Evolutionary conservation across 2,329 filamentous ascomycete species (phyloP).

Genomic region (Cryoendolithus antarcticus): DNA sequence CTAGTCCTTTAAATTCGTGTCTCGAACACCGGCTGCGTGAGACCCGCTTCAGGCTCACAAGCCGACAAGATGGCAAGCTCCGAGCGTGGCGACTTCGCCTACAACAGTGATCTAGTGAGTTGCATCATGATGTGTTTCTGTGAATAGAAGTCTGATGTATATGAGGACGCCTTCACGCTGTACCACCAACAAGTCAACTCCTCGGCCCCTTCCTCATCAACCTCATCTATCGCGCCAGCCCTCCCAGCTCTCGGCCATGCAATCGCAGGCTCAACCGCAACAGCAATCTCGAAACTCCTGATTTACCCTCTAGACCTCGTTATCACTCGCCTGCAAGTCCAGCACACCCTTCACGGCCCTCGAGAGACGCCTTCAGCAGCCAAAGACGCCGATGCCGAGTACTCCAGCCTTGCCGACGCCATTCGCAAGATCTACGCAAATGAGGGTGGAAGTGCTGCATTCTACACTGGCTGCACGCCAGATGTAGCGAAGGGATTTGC

Average conservation of each 20-base stretch:
- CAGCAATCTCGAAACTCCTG: conserved; percentile 63
- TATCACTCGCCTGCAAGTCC: conserved; percentile 70
- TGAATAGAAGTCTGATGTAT: no score
- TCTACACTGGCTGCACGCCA: conserved; percentile 42
- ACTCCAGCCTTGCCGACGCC: conserved; percentile 56
- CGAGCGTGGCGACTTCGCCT: no score
- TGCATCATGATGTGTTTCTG: no score
- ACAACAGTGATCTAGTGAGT: no score
- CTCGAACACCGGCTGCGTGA: no score
- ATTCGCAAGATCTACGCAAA: conserved; percentile 55
- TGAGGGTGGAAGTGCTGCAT: conserved; percentile 57
- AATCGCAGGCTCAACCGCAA: conserved; percentile 64
- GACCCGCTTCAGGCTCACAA: no score
- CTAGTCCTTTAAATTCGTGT: no score
- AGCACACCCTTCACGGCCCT: conserved; percentile 43
- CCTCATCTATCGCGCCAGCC: conserved; percentile 23
- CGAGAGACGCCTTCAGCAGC: conserved; percentile 22
- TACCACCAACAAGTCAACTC: conserved; percentile 17
- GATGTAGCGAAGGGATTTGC: conserved; percentile 37
- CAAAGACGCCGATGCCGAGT: conserved; percentile 34
- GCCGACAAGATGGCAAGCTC: no score
- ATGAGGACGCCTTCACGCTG: conserved; percentile 18
- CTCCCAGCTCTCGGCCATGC: conserved; percentile 72
- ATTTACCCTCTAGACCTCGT: conserved; percentile 75
- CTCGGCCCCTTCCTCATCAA: conserved; percentile 1